These are phyloP conservation scores for Saccharomycopsis fermentans DNA, from an alignment of 805 yeast genomes.

Conservation along the genomic window DNA sequence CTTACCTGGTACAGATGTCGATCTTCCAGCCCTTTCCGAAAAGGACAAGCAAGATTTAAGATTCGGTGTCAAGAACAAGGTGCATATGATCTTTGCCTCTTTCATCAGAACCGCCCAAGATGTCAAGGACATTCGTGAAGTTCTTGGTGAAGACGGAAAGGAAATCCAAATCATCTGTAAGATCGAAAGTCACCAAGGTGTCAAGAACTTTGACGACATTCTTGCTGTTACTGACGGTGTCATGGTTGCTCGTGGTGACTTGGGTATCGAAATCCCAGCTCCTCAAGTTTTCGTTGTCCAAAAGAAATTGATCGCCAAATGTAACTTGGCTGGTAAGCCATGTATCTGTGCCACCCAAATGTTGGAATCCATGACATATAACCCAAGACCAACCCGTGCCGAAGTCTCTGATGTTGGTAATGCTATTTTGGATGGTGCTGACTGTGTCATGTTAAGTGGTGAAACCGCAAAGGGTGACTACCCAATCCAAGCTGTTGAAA, in stretches of 20 bases:
- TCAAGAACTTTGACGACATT: conserved; percentile 97
- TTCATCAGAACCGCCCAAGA: conserved; percentile 94
- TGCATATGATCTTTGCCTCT: conserved; percentile 97
- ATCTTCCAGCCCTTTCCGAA: conserved; percentile 94
- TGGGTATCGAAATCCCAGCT: conserved; percentile 99
- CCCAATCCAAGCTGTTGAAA: conserved; percentile 94
- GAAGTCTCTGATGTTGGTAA: conserved; percentile 99
- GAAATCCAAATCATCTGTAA: conserved; percentile 93
- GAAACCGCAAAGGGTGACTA: conserved; percentile 99
- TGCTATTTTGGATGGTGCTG: conserved; percentile 98
- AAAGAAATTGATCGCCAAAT: conserved; percentile 97
- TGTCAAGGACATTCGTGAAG: conserved; percentile 81
- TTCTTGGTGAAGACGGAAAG: conserved; percentile 94
- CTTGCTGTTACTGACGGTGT: conserved; percentile 95
- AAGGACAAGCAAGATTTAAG: conserved; percentile 87
- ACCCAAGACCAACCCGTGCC: conserved; percentile 99
- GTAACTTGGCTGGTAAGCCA: conserved; percentile 99
- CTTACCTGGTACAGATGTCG: conserved; percentile 98
- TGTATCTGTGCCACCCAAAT: conserved; percentile 99
- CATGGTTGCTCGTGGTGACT: conserved; percentile 99
- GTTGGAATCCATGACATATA: conserved; percentile 99
- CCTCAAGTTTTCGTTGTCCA: conserved; percentile 97
- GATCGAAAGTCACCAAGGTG: conserved; percentile 99
- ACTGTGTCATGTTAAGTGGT: conserved; percentile 99
- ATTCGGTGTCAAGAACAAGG: conserved; percentile 95